Percentiles rank a stretch among this genome's conserved stretches.
Conservation (phyloP, 345 rosid genomes). For the Zanthoxylum bungeanum region DNA sequence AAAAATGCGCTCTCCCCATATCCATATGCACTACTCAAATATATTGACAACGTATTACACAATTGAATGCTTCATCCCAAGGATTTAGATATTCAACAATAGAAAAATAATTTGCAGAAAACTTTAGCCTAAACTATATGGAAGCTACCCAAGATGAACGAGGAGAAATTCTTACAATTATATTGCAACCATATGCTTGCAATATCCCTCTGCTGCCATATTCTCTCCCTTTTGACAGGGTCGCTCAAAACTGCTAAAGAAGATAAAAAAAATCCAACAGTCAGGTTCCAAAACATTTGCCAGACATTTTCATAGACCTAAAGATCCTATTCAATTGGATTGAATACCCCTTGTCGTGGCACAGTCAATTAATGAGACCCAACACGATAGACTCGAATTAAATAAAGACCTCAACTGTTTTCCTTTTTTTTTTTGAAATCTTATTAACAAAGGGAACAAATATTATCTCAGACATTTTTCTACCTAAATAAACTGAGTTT, state of each 20-base stretch:
- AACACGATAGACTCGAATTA: neutral
- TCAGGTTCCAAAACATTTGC: neutral
- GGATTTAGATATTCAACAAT: slow-evolving; percentile 61
- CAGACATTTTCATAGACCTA: neutral
- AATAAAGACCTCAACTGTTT: neutral
- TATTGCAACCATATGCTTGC: slow-evolving; percentile 50
- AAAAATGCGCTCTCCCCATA: neutral
- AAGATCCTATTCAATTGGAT: neutral
- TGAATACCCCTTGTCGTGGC: neutral
- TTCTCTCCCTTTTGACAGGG: slow-evolving; percentile 66
- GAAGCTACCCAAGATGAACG: neutral
- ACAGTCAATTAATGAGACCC: neutral
- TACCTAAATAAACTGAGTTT: neutral
- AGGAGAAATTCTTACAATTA: slow-evolving; percentile 34
- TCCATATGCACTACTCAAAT: no score
- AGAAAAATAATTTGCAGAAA: neutral
- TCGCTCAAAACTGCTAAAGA: slow-evolving; percentile 65
- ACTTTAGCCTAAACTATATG: neutral
- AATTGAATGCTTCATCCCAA: slow-evolving; percentile 74
- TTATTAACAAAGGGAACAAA: neutral
- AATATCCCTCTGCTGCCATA: slow-evolving; percentile 68
- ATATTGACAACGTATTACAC: no score
- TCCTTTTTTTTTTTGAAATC: no score
- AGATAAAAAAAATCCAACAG: slow-evolving; percentile 5
- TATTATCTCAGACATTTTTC: neutral